Base-by-base conservation (phyloP, 805 yeast genomes). In the Yarrowia deformans region DNA sequence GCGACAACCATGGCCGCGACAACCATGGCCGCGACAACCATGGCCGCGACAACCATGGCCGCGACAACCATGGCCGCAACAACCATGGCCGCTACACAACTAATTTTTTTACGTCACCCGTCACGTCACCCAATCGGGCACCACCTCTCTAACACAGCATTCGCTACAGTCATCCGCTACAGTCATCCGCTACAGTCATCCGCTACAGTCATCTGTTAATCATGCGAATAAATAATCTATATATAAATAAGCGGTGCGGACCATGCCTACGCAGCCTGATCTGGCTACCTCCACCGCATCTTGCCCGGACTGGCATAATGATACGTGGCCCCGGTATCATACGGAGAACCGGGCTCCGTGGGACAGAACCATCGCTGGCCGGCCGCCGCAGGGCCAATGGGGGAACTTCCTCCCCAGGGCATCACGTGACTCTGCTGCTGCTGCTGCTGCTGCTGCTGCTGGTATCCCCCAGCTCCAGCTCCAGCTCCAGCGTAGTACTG, bases 151-250 rank as follows among this genome's bases (percentile, higher is more conserved):
- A n/a, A n/a, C n/a, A n/a, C n/a, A n/a, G n/a, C n/a, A n/a, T n/a
- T n/a, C n/a, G n/a, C n/a, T n/a, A n/a, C n/a, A n/a, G n/a, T n/a
- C n/a, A n/a, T n/a, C n/a, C n/a, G n/a, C n/a, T n/a, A n/a, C n/a
- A n/a, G n/a, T n/a, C n/a, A n/a, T n/a, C n/a, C n/a, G n/a, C n/a
- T n/a, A n/a, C n/a, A n/a, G n/a, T n/a, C n/a, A n/a, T n/a, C n/a
- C n/a, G n/a, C 37, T 34, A 9, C 37, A 8, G 37, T 23, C 29
- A 23, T 23, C 29, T 23, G 29, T 43, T n/a, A 48, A 29, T 29
- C 52, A 54, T 42, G 63, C 45, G 37, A 19, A 50, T 45, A 56
- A 42, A 64, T 50, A 69, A 43, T 52, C 68, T 61, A 66, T 50
- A 48, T 49, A 69, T 49, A 42, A 50, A 45, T 67, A 42, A 56